Conservation (phyloP, 345 rosid genomes). For the Litchi chinensis region DNA sequence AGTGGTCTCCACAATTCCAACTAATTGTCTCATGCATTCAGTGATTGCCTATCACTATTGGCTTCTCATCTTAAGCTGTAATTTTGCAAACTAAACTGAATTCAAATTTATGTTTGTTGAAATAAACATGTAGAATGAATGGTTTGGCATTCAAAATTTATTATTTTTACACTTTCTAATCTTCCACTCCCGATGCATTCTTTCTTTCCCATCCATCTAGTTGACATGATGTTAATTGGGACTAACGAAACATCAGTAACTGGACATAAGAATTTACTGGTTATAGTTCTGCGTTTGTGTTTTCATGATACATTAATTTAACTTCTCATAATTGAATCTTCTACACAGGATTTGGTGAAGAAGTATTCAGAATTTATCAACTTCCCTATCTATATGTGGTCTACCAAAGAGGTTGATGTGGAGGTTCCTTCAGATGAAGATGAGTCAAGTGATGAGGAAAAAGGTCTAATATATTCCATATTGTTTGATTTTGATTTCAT, state of each 20-base stretch:
- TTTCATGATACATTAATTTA: conserved; percentile 8
- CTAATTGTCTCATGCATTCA: too few relatives aligned
- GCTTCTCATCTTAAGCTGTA: background rate
- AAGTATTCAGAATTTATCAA: conserved; percentile 96
- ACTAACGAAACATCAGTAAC: background rate
- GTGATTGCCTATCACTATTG: background rate
- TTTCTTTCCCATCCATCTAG: too few relatives aligned
- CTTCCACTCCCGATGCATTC: background rate
- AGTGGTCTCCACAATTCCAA: background rate
- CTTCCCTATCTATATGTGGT: conserved; percentile 93
- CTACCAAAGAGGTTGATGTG: conserved; percentile 88
- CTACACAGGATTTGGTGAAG: conserved; percentile 86
- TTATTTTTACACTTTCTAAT: background rate
- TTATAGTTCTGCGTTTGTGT: background rate
- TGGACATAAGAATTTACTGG: background rate
- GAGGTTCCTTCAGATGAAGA: conserved; percentile 93
- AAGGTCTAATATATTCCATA: conserved; percentile 41
- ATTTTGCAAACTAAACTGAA: background rate
- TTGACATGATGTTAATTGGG: background rate
- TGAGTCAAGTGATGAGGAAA: conserved; percentile 76
- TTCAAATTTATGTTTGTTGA: background rate
- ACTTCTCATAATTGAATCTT: background rate
- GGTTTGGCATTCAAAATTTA: background rate
- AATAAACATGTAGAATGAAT: background rate
- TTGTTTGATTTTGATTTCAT: conserved; percentile 1